Conservation (phyloP, 352 stramenopile species). For the Globisporangium parvum region DNA sequence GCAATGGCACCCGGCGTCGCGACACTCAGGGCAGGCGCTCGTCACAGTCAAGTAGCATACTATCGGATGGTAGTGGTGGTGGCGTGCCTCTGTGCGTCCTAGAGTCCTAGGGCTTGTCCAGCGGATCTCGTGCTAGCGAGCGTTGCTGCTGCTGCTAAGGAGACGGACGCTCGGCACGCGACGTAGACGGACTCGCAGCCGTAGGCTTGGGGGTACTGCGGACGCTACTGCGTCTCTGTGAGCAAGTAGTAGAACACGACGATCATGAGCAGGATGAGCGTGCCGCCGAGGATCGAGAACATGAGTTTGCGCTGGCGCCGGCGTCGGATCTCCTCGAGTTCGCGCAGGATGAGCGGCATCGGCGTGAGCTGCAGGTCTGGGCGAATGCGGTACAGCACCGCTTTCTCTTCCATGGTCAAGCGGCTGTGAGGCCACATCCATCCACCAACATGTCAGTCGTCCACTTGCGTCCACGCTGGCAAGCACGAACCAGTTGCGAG, state of each 20-base stretch:
- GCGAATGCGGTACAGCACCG: constrained; percentile 58
- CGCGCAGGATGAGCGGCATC: constrained; percentile 45
- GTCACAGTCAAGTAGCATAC: background rate
- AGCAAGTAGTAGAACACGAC: constrained; percentile 80
- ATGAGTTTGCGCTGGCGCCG: constrained; percentile 61
- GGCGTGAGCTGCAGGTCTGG: constrained; percentile 68
- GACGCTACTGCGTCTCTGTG: constrained; percentile 30
- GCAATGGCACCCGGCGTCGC: too few species aligned
- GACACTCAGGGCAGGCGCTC: too few species aligned
- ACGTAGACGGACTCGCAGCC: background rate
- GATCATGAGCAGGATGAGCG: constrained; percentile 66
- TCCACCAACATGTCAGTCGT: too few species aligned
- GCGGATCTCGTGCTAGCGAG: background rate
- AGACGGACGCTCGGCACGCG: too few species aligned
- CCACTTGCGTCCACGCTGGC: background rate
- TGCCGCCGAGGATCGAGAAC: constrained; percentile 57
- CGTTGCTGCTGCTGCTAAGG: too few species aligned
- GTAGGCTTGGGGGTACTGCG: background rate
- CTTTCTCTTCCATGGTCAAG: constrained; percentile 73
- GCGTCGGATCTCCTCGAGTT: constrained; percentile 56
- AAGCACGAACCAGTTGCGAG: background rate
- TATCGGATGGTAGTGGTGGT: background rate
- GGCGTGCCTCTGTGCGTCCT: background rate
- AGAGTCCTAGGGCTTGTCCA: background rate
- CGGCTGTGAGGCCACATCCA: constrained; percentile 15